Evolutionary conservation across 805 yeast species (phyloP), one percentile per base, ranked within the genome.

Genomic region (Nakazawaea molendinolei): DNA sequence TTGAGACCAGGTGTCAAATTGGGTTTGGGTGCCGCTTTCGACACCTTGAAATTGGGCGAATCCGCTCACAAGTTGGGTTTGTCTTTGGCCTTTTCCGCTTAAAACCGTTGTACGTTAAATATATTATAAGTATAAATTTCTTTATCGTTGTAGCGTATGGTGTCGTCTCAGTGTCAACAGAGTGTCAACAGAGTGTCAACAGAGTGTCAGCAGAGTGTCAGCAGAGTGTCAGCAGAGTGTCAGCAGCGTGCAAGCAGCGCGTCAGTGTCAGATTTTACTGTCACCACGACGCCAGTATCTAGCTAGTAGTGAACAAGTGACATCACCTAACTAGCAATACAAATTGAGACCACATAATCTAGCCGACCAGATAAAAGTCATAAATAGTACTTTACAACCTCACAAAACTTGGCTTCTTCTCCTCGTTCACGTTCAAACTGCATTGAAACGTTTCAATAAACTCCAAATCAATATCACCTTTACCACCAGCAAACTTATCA

Each of bases 31-130:
- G 84, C 94, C 54, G 86, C 95, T 46, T 80, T 92, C 67, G 95
- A 92, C 67, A 95, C 97, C 55, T 76, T 89, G 67, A 84, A 90
- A 67, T 76, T 90, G 60, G 79, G 85, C 60, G 97, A 89, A 74
- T 86, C 96, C 48, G 95, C 92, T 58, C 98, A 92, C 80, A 89
- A 92, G 79, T 74, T 92, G 57, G 98, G 98, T 67, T 75, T 86
- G 71, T 86, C 95, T 40, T 75, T 92, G 64, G 76, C 95, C 48
- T 90, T 90, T 74, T 69, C 95, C 53, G 95, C 95, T 63, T 90
- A 80, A 64, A 41, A 39, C n/a, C 10, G 16, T 24, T 27, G 28
- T 30, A n/a, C 10, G n/a, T 15, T 18, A 21, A 18, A 29, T 35
- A 28, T 29, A 23, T 15, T 30, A 23, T 23, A 15, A 15, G n/a